A percentile compares a stretch with the other conserved stretches of the same genome.
Conservation (phyloP, 305 asterid species). For the Withania somnifera region DNA sequence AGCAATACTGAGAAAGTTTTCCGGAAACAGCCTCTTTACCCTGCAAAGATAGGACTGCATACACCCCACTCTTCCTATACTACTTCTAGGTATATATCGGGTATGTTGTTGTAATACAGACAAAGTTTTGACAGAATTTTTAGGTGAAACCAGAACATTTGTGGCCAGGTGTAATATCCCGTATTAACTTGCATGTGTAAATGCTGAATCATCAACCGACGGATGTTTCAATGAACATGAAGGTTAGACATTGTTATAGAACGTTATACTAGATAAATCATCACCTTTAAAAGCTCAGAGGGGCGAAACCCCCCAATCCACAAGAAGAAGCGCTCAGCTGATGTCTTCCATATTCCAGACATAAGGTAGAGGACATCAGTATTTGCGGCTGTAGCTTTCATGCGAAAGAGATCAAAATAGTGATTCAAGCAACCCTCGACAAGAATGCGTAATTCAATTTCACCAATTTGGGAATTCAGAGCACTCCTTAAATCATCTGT, state of each 20-base stretch:
- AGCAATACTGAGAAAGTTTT: neutral
- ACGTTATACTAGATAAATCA: neutral
- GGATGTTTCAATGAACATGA: neutral
- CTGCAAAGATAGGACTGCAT: too few relatives aligned
- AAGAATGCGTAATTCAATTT: slow-evolving; percentile 34
- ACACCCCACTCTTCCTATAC: too few relatives aligned
- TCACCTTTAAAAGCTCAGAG: slow-evolving; percentile 80
- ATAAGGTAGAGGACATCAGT: slow-evolving; percentile 69
- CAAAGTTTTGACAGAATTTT: neutral
- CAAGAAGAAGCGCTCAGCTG: slow-evolving; percentile 81
- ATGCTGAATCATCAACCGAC: neutral
- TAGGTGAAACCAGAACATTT: neutral
- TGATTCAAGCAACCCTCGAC: slow-evolving; percentile 59
- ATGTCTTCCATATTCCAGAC: slow-evolving; percentile 81
- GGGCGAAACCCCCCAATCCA: slow-evolving; percentile 98
- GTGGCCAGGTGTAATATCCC: neutral
- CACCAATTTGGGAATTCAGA: slow-evolving; percentile 45
- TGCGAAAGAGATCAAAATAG: slow-evolving; percentile 56
- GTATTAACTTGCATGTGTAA: neutral
- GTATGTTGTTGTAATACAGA: too few relatives aligned
- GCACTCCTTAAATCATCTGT: slow-evolving; percentile 50
- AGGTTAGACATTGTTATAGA: neutral
- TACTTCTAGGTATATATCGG: too few relatives aligned
- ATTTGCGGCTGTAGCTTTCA: slow-evolving; percentile 76
- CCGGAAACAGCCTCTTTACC: too few relatives aligned